Percentiles rank a stretch among this genome's conserved stretches.
Conservation (phyloP, 192 early-diverging fungal genomes). For the Mortierella claussenii region DNA sequence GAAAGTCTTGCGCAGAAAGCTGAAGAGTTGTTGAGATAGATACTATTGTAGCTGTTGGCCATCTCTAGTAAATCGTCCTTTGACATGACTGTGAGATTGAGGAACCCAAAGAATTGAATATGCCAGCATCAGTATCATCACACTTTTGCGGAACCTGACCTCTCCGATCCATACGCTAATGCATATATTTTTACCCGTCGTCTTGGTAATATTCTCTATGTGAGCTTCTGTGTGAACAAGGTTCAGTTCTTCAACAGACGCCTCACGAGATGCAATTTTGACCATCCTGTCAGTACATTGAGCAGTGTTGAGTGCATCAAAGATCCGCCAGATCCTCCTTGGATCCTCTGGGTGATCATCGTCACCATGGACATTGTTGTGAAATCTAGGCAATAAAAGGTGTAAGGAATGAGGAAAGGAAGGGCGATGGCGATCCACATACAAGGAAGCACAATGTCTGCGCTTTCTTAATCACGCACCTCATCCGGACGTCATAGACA, state of each 20-base stretch:
- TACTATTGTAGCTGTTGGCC: conserved; percentile 65
- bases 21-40: conserved; percentile 76
- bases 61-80: conserved; percentile 61
- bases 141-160: too few relatives aligned
- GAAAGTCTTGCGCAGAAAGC: conserved; percentile 75
- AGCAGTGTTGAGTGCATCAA: conserved; percentile 59
- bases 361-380: conserved; percentile 64
- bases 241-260: conserved; percentile 60
- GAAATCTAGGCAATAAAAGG: conserved; percentile 49
- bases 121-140: too few relatives aligned
- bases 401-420: neutral
- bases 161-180: too few relatives aligned
- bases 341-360: conserved; percentile 84
- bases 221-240: conserved; percentile 66
- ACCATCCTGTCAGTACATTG: conserved; percentile 61
- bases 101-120: neutral
- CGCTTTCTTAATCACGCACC: conserved; percentile 9
- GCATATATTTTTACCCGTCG: too few relatives aligned
- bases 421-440: neutral
- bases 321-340: conserved; percentile 73
- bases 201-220: conserved; percentile 58
- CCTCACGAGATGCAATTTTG: conserved; percentile 58
- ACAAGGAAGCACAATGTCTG: neutral
- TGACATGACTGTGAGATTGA: conserved; percentile 44
- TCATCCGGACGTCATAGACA: conserved; percentile 51